These are phyloP conservation scores for Apostasia ramifera DNA, from an alignment of 106 monocot species.

Conservation along the genomic window DNA sequence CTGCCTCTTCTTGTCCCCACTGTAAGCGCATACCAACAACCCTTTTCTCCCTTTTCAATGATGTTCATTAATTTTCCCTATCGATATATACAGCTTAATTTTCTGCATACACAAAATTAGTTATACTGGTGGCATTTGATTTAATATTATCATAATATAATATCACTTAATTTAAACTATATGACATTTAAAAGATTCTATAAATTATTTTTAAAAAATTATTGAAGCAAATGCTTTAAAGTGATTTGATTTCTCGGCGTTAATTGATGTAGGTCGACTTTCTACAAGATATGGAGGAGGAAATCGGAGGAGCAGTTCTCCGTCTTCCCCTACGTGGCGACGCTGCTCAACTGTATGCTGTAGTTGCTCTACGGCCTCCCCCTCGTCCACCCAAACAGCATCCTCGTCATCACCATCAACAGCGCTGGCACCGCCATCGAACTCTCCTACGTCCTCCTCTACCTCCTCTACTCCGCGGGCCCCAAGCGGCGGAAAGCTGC, in stretches of 20 bases:
- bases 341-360: slow-evolving; percentile 8
- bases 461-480: background rate
- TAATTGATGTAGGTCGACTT: slow-evolving; percentile 4
- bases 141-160: background rate
- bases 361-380: slow-evolving; percentile 17
- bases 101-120: background rate
- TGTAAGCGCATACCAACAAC: background rate
- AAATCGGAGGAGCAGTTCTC: slow-evolving; percentile 16
- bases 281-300: background rate
- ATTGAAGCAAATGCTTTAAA: background rate
- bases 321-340: slow-evolving; percentile 4
- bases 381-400: slow-evolving; percentile 7
- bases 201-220: background rate
- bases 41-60: background rate
- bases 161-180: background rate
- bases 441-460: slow-evolving; percentile 9
- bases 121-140: background rate
- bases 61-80: background rate
- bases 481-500: background rate
- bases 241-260: too few species aligned
- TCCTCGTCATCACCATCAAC: slow-evolving; percentile 13
- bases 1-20: slow-evolving; percentile 6
- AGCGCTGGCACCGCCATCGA: slow-evolving; percentile 1
- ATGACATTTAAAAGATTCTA: background rate
- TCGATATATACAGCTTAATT: background rate